phyloP scores from a whole-genome alignment of 768 basidiomycete species.

The Pleurotus djamor region DNA sequence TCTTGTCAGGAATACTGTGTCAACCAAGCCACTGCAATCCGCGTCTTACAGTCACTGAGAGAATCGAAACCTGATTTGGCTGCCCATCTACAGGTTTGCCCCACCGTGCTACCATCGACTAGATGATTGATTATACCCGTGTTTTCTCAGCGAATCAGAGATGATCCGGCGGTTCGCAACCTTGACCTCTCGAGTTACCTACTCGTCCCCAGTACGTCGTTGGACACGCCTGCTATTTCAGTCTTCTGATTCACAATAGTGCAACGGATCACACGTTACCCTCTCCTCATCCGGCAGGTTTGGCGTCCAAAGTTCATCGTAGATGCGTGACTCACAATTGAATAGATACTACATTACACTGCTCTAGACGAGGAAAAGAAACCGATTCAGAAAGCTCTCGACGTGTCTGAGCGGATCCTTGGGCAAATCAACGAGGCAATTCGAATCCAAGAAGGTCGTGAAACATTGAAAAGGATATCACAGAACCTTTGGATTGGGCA shows the following conservation, averaged over 20 bases:
- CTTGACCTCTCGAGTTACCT: slow-evolving; percentile 90
- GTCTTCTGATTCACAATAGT: slow-evolving; percentile 40
- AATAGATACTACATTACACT: slow-evolving; percentile 77
- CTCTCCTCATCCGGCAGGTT: slow-evolving; percentile 81
- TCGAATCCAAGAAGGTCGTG: slow-evolving; percentile 76
- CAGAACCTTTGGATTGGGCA: slow-evolving; percentile 86
- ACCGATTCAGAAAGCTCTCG: slow-evolving; percentile 51
- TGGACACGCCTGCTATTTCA: neutral
- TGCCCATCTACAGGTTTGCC: slow-evolving; percentile 61
- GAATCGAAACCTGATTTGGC: slow-evolving; percentile 66
- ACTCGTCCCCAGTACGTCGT: slow-evolving; percentile 77
- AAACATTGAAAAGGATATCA: slow-evolving; percentile 73
- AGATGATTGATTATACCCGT: neutral
- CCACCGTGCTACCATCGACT: neutral
- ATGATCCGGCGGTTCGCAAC: slow-evolving; percentile 75
- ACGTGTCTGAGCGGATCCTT: slow-evolving; percentile 70
- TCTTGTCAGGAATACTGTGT: slow-evolving; percentile 92
- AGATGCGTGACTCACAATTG: neutral
- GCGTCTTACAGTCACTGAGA: slow-evolving; percentile 71
- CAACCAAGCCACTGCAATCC: slow-evolving; percentile 79
- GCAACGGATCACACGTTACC: slow-evolving; percentile 96
- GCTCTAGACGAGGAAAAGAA: slow-evolving; percentile 60
- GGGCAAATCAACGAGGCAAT: slow-evolving; percentile 87
- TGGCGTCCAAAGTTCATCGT: too few relatives aligned
- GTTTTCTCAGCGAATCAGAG: slow-evolving; percentile 58